These are phyloP conservation scores for Chloroidium sp. DNA, from an alignment of 163 green algal genomes.

Conservation along the genomic window DNA sequence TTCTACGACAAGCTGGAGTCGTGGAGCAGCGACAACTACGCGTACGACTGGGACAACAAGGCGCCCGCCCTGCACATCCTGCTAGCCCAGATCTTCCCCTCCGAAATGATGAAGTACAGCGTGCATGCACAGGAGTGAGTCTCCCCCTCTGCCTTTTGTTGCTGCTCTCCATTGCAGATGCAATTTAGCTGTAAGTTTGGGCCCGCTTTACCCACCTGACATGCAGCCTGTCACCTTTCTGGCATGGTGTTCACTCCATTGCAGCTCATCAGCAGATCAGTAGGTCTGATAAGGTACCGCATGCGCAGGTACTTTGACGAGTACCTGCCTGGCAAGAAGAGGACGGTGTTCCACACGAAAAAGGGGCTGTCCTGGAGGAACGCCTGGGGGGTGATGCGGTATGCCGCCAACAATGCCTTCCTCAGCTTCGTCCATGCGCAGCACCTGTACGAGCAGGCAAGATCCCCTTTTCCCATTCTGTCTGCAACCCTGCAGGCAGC, in stretches of 20 bases:
- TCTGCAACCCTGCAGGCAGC: too few relatives aligned
- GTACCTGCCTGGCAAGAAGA: slow-evolving; percentile 8
- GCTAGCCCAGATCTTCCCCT: slow-evolving; percentile 13
- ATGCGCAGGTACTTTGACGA: slow-evolving; percentile 1
- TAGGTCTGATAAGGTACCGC: not conserved
- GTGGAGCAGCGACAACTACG: slow-evolving; percentile 9
- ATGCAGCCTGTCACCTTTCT: too few relatives aligned
- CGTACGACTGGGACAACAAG: slow-evolving; percentile 18
- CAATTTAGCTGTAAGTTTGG: too few relatives aligned
- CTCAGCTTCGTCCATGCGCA: slow-evolving; percentile 2
- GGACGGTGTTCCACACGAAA: slow-evolving; percentile 9
- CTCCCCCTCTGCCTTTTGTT: not conserved
- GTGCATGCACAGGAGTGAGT: not conserved
- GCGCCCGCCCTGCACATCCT: slow-evolving; percentile 10
- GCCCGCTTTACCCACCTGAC: too few relatives aligned
- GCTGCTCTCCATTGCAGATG: too few relatives aligned
- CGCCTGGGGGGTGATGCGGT: slow-evolving; percentile 19
- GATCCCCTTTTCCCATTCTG: too few relatives aligned
- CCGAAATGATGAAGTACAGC: slow-evolving; percentile 12
- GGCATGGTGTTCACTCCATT: too few relatives aligned
- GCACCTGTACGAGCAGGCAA: not conserved
- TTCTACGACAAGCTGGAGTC: slow-evolving; percentile 10
- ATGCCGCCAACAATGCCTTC: slow-evolving; percentile 16
- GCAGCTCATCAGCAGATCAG: too few relatives aligned
- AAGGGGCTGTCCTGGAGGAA: slow-evolving; percentile 3